These are phyloP conservation scores for Chamaecrista fasciculata DNA, from an alignment of 306 rosid genomes.

Conservation along the genomic window DNA sequence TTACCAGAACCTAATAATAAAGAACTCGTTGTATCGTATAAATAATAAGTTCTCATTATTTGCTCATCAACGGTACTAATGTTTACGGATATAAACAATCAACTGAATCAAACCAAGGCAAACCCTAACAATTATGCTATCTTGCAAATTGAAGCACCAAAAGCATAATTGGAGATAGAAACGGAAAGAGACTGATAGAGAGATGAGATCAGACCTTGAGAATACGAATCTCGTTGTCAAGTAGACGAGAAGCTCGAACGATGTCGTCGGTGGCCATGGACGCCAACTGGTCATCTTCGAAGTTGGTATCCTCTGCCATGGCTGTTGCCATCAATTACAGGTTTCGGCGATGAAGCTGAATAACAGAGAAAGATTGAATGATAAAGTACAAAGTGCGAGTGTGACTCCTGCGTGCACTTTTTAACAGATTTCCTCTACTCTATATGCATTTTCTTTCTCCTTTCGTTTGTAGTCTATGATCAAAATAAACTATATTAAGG, in stretches of 20 bases:
- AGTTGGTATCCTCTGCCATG: conserved; percentile 71
- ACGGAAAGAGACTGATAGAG: background rate
- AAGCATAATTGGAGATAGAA: background rate
- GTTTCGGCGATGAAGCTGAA: background rate
- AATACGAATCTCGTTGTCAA: conserved; percentile 86
- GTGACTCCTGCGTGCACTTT: background rate
- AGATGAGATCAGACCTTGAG: conserved; percentile 55
- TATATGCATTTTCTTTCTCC: too few species aligned
- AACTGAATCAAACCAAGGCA: background rate
- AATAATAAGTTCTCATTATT: background rate
- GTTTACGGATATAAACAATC: background rate
- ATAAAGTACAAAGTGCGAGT: background rate
- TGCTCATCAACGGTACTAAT: background rate
- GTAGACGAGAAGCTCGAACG: conserved; percentile 79
- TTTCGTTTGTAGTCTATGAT: too few species aligned
- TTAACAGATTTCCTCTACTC: background rate
- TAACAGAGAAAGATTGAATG: background rate
- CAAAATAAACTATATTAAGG: too few species aligned
- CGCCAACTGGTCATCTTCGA: conserved; percentile 79
- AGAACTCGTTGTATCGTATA: background rate
- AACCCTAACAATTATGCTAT: conserved; percentile 17
- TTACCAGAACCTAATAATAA: background rate
- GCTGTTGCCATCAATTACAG: conserved; percentile 62
- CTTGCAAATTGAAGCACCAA: background rate
- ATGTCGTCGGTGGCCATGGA: conserved; percentile 73